Conservation (phyloP, 495 filamentous ascomycete genomes). For the Hypoxylon trugodes region DNA sequence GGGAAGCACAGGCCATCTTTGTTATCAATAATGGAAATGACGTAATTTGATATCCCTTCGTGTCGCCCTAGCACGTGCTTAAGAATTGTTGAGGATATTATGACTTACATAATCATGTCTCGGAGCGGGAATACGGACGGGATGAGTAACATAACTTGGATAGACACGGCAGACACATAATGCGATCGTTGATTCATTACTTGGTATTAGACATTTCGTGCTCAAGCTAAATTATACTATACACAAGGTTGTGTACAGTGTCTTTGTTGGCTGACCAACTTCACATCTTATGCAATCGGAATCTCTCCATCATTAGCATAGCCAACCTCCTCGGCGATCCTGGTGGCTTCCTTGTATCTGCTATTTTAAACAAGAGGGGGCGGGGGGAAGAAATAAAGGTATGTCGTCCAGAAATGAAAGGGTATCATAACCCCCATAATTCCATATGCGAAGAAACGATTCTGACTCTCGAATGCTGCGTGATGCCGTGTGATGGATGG, state of each 20-base stretch:
- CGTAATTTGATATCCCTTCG: constrained; percentile 11
- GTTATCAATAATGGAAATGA: constrained; percentile 25
- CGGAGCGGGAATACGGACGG: too few species aligned
- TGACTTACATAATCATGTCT: not conserved
- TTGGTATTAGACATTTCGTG: constrained; percentile 33
- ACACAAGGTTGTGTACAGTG: constrained; percentile 20
- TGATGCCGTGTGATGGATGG: constrained; percentile 25
- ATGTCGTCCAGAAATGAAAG: constrained; percentile 28
- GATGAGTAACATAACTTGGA: too few species aligned
- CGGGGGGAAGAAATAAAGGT: not conserved
- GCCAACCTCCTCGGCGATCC: not conserved
- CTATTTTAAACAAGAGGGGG: constrained; percentile 7
- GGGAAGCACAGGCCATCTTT: not conserved
- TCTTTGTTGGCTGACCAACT: constrained; percentile 10
- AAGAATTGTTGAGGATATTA: not conserved
- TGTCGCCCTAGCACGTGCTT: constrained; percentile 3
- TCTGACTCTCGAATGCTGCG: constrained; percentile 29
- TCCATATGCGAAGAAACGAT: constrained; percentile 30
- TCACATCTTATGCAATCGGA: constrained; percentile 15
- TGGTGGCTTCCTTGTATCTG: constrained; percentile 13
- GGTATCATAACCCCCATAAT: constrained; percentile 34
- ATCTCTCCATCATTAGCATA: constrained; percentile 17
- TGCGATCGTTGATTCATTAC: not conserved
- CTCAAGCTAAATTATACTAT: constrained; percentile 19
- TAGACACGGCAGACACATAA: not conserved